Evolutionary conservation across 2,329 filamentous ascomycete genomes (phyloP).

Genomic region (Aspergillus thermomutatus): DNA sequence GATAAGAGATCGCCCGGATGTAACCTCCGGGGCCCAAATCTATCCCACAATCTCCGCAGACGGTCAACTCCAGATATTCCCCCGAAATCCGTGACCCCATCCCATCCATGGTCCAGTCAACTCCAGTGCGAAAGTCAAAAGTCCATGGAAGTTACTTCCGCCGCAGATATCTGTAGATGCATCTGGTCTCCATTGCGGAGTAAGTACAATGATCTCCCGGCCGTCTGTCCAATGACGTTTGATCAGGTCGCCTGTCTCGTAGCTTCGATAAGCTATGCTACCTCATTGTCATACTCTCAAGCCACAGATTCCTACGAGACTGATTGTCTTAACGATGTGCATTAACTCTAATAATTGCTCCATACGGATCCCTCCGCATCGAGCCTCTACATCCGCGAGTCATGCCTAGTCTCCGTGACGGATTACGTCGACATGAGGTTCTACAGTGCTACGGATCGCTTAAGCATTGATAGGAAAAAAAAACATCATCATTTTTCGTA

Average conservation of each 20-base stretch:
- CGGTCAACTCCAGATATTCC: no score
- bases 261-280: background rate
- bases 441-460: background rate
- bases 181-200: background rate
- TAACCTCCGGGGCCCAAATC: background rate
- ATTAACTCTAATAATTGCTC: no score
- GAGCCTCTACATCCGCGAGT: no score
- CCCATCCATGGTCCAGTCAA: no score
- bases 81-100: no score
- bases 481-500: background rate
- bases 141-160: background rate
- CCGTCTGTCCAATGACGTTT: background rate
- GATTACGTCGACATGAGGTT: background rate
- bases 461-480: background rate
- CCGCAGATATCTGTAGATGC: background rate
- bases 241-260: background rate
- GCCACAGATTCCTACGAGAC: no score
- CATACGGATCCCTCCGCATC: no score
- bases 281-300: no score
- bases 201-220: background rate
- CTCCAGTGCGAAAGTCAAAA: no score
- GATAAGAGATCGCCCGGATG: background rate
- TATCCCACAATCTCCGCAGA: background rate
- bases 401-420: background rate
- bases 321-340: no score